These are phyloP conservation scores for Pythium aristosporum DNA, from an alignment of 352 stramenopile genomes.

Conservation along the genomic window DNA sequence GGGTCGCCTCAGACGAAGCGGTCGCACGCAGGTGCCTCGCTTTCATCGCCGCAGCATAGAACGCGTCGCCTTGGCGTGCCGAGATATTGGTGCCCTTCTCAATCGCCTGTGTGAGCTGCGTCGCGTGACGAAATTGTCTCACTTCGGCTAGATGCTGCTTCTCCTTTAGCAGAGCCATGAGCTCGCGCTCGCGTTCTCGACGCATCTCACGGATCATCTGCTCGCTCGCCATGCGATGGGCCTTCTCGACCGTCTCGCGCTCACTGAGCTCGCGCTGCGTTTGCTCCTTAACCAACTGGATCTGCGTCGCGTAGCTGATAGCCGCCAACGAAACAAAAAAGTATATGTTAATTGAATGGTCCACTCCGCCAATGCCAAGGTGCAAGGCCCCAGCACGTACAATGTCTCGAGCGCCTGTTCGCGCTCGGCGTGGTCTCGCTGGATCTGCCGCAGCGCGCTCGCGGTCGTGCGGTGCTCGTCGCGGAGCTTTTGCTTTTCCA, in stretches of 20 bases:
- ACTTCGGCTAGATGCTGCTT: constrained; percentile 65
- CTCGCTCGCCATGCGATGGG: constrained; percentile 58
- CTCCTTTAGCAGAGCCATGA: constrained; percentile 50
- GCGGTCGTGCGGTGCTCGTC: constrained; percentile 59
- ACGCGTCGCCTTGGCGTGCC: constrained; percentile 44
- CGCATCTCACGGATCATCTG: constrained; percentile 70
- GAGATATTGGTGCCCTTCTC: constrained; percentile 36
- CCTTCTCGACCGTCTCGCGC: constrained; percentile 65
- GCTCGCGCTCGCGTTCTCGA: constrained; percentile 52
- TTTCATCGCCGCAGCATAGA: constrained; percentile 72
- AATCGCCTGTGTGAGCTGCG: constrained; percentile 39
- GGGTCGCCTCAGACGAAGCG: neutral
- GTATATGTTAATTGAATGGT: no score
- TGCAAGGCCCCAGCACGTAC: no score
- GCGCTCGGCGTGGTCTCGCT: constrained; percentile 56
- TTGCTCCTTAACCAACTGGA: constrained; percentile 64
- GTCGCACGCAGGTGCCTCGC: constrained; percentile 32
- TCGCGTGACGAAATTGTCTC: constrained; percentile 50
- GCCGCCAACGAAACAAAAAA: no score
- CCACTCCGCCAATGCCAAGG: no score
- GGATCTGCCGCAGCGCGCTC: constrained; percentile 50
- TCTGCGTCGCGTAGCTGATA: constrained; percentile 58
- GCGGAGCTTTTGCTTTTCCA: constrained; percentile 68
- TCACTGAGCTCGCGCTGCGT: constrained; percentile 58
- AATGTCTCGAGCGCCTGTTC: constrained; percentile 67